Base-by-base conservation (phyloP, 257 asterid species). In the Petunia axillaris region DNA sequence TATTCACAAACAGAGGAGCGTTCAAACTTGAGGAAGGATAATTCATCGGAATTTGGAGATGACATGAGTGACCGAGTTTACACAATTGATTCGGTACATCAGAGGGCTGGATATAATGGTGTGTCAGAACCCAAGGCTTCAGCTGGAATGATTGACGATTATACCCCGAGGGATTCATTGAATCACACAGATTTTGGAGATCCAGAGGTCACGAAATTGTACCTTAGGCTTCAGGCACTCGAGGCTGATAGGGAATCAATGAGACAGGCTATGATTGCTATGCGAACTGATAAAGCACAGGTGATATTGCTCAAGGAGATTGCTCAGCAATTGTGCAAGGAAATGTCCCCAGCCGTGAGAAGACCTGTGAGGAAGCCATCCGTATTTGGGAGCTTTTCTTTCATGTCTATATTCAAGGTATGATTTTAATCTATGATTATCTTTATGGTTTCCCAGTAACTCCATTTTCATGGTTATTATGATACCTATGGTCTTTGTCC, bases 211-310 rank as follows among this genome's bases (percentile, higher is more conserved):
- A 94, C 91, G 86, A 93, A 93, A 93, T 84, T 95, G 83, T 92
- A 93, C 81, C 90, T 87, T 36, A 91, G 97, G 88, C 96, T 95
- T 85, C 99, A 93, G 63, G 95, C 97, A 60, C 97, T 95, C 73
- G 99, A 95, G 91, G 99, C 98, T 82, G 99, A 95, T 84, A 88
- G 98, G 84, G 99, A 95, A 89, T 91, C 97, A 15, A 92, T 93
- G 99, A 89, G 97, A 89, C 99, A 92, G 85, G 93, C 97, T 80
- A 87, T 95, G 71, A 85, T 93, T 75, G 90, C 98, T 58, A 86
- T 92, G 84, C 92, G 98, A 64, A 95, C 97, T 63, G 97, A 95
- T 83, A 95, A 91, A 85, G 98, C 99, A 78, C 99, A 95, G 74
- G 82, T 93, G 82, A 87, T 90, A 46, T 84, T 95, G 89, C 82